These are phyloP conservation scores for Talaromyces amestolkiae DNA, from an alignment of 2,329 filamentous ascomycete genomes.

Conservation along the genomic window DNA sequence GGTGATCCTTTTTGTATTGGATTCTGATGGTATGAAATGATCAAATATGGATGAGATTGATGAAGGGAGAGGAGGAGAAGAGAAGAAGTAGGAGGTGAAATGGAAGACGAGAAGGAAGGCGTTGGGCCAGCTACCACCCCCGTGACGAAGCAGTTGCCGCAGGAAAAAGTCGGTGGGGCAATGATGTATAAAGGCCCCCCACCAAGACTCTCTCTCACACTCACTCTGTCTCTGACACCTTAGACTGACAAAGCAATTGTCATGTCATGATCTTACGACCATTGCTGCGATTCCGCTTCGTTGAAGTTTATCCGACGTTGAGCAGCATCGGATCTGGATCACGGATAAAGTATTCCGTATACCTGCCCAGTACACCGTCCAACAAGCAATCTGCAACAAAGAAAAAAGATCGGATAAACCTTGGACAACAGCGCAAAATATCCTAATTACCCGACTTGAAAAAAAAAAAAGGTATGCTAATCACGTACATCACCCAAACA, in stretches of 20 bases:
- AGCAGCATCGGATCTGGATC: background rate
- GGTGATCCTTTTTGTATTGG: constrained; percentile 7
- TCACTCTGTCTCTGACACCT: background rate
- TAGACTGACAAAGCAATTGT: background rate
- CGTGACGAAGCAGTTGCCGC: constrained; percentile 17
- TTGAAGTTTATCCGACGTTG: background rate
- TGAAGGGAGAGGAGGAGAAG: constrained; percentile 24
- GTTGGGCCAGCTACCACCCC: constrained; percentile 3
- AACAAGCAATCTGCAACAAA: background rate
- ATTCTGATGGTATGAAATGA: constrained; percentile 21
- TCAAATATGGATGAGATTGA: constrained; percentile 23
- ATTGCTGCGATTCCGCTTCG: no score
- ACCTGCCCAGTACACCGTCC: background rate
- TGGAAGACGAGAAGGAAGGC: constrained; percentile 15
- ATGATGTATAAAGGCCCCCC: constrained; percentile 19
- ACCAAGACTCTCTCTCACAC: no score
- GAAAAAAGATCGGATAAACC: background rate
- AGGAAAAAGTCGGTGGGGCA: constrained; percentile 18
- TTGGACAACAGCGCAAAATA: background rate
- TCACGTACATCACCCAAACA: background rate
- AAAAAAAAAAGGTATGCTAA: background rate
- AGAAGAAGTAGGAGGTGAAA: constrained; percentile 14
- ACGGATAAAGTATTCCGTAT: background rate
- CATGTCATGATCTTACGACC: no score
- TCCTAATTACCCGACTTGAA: background rate